Percentiles rank a stretch among this genome's conserved stretches.
Evolutionary conservation across 495 filamentous ascomycete genomes (phyloP).

Genomic region (Tuber microsphaerosporum): DNA sequence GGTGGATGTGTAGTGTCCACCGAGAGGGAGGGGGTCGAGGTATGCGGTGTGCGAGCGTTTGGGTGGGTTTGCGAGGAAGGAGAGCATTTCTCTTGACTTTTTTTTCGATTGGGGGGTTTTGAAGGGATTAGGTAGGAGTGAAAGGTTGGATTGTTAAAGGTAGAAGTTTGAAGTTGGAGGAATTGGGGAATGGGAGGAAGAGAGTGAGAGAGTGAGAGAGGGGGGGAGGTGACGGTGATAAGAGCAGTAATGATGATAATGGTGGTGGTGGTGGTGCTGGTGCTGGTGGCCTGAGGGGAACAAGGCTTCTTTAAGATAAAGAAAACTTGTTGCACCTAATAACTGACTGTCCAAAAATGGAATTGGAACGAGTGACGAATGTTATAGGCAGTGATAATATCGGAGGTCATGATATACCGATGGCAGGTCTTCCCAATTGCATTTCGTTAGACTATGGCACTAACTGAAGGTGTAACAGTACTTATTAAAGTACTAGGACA

Average conservation of each 20-base stretch:
- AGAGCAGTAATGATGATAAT: background rate
- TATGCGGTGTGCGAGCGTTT: slow-evolving; percentile 15
- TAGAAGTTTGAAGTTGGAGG: background rate
- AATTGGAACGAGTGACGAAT: background rate
- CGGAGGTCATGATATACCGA: background rate
- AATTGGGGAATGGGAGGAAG: background rate
- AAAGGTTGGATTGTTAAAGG: background rate
- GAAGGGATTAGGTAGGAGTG: background rate
- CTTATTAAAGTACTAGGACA: no score
- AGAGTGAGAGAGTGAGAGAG: background rate
- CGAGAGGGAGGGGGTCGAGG: slow-evolving; percentile 13
- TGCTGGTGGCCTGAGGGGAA: background rate
- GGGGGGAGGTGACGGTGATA: background rate
- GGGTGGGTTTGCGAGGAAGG: slow-evolving; percentile 17
- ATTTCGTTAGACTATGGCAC: no score
- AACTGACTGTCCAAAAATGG: background rate
- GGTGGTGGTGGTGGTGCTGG: background rate
- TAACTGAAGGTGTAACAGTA: no score
- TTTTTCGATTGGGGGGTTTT: background rate
- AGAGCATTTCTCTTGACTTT: slow-evolving; percentile 18
- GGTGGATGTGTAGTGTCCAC: background rate
- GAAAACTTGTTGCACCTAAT: background rate
- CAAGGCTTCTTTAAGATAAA: background rate
- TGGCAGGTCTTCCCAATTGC: background rate
- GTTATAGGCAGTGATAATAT: background rate